A percentile compares a stretch with the other conserved stretches of the same genome.
Evolutionary conservation across 257 asterid genomes (phyloP).

Genomic region (Primulina eburnea): DNA sequence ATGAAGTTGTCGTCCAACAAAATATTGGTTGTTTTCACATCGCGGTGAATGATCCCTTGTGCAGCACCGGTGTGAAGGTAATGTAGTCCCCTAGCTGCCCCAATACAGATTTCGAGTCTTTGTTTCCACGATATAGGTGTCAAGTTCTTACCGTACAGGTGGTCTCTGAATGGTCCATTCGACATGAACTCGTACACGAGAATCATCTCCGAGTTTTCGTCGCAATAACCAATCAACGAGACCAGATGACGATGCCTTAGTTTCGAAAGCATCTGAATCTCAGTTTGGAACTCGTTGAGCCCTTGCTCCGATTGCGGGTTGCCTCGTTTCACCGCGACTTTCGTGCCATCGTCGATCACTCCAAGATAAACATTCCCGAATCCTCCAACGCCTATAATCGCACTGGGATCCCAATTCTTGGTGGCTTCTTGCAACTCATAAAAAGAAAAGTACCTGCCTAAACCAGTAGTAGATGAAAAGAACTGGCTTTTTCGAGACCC

Average conservation of each 20-base stretch:
- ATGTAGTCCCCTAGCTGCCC: slow-evolving; percentile 89
- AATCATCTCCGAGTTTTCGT: slow-evolving; percentile 83
- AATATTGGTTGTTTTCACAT: slow-evolving; percentile 83
- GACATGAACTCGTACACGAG: slow-evolving; percentile 88
- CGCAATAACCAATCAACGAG: slow-evolving; percentile 86
- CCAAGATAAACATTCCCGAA: slow-evolving; percentile 80
- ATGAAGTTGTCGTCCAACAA: slow-evolving; percentile 64
- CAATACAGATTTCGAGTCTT: slow-evolving; percentile 78
- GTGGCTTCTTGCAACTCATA: slow-evolving; percentile 69
- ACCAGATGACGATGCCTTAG: slow-evolving; percentile 90
- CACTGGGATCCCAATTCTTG: slow-evolving; percentile 62
- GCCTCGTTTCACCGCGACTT: slow-evolving; percentile 86
- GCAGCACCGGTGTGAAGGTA: slow-evolving; percentile 92
- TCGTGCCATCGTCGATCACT: slow-evolving; percentile 62
- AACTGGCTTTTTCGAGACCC: slow-evolving; percentile 53
- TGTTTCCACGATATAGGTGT: slow-evolving; percentile 68
- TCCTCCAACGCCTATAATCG: slow-evolving; percentile 84
- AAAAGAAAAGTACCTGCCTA: slow-evolving; percentile 49
- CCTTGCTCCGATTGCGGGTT: slow-evolving; percentile 97
- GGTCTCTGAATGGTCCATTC: slow-evolving; percentile 82
- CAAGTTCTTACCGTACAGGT: slow-evolving; percentile 53
- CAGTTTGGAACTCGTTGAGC: slow-evolving; percentile 82
- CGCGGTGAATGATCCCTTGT: slow-evolving; percentile 84
- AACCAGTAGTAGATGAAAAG: slow-evolving; percentile 41
- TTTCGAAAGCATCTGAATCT: slow-evolving; percentile 84